Evolutionary conservation across 495 filamentous ascomycete genomes (phyloP).

Genomic region (Penicillium egyptiacum): DNA sequence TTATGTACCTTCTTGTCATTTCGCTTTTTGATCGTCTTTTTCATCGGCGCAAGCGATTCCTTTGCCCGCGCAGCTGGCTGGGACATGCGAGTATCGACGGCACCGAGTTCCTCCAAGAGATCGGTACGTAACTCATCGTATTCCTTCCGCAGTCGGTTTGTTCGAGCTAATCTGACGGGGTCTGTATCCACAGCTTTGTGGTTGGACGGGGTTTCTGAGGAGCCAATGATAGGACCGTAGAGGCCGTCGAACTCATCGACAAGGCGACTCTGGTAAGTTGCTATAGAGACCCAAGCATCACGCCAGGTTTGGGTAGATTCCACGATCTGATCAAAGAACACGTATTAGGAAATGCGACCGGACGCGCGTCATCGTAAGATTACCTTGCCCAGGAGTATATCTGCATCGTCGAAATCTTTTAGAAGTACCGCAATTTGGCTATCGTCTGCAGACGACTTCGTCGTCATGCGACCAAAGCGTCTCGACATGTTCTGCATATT

Average conservation of each 20-base stretch:
- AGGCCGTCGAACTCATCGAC: slow-evolving; percentile 71
- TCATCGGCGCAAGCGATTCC: slow-evolving; percentile 69
- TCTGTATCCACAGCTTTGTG: slow-evolving; percentile 62
- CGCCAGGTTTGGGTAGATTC: slow-evolving; percentile 80
- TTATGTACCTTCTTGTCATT: slow-evolving; percentile 74
- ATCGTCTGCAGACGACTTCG: slow-evolving; percentile 68
- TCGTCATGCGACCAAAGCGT: slow-evolving; percentile 68
- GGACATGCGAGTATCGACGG: slow-evolving; percentile 72
- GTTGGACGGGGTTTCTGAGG: slow-evolving; percentile 51
- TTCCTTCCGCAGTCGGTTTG: slow-evolving; percentile 63
- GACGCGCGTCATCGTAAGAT: slow-evolving; percentile 10
- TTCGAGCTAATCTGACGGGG: slow-evolving; percentile 61
- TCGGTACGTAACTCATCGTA: slow-evolving; percentile 77
- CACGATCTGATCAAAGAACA: slow-evolving; percentile 60
- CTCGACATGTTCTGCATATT: slow-evolving; percentile 80
- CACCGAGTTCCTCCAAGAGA: slow-evolving; percentile 67
- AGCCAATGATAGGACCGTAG: slow-evolving; percentile 78
- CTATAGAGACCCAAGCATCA: slow-evolving; percentile 78
- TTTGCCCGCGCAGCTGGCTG: slow-evolving; percentile 71
- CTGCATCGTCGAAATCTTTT: slow-evolving; percentile 81
- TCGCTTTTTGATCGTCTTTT: slow-evolving; percentile 89
- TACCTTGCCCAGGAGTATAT: slow-evolving; percentile 73
- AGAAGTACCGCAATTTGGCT: slow-evolving; percentile 74
- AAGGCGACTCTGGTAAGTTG: slow-evolving; percentile 68
- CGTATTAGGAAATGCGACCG: slow-evolving; percentile 7